Evolutionary conservation across 345 rosid genomes (phyloP).

Genomic region (Stellera chamaejasme): DNA sequence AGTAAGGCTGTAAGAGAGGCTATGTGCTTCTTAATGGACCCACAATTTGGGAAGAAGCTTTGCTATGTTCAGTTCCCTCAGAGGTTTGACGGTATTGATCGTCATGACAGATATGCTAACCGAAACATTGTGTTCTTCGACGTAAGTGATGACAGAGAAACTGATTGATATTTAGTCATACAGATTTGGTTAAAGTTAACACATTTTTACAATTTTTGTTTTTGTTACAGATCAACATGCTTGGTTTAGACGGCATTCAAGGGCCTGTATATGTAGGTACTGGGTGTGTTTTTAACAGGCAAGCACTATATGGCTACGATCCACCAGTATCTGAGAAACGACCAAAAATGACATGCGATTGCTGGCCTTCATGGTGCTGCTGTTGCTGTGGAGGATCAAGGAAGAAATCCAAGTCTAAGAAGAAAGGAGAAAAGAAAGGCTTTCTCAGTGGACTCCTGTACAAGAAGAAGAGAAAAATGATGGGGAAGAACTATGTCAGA

Average conservation of each 20-base stretch:
- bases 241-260: slow-evolving; percentile 87
- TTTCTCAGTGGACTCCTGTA: slow-evolving; percentile 38
- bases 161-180: background rate
- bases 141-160: slow-evolving; percentile 30
- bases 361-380: slow-evolving; percentile 95
- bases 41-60: slow-evolving; percentile 93
- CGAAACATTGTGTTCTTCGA: slow-evolving; percentile 90
- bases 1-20: slow-evolving; percentile 87
- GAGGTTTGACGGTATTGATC: slow-evolving; percentile 95
- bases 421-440: slow-evolving; percentile 50
- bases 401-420: slow-evolving; percentile 52
- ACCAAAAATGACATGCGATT: slow-evolving; percentile 95
- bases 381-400: slow-evolving; percentile 91
- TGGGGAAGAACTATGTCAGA: slow-evolving; percentile 53
- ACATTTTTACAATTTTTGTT: background rate
- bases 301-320: slow-evolving; percentile 89
- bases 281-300: slow-evolving; percentile 91
- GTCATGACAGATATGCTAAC: slow-evolving; percentile 89
- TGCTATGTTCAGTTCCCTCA: slow-evolving; percentile 97
- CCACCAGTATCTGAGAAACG: slow-evolving; percentile 86
- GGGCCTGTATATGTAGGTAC: slow-evolving; percentile 98
- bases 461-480: slow-evolving; percentile 63
- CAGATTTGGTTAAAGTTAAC: background rate
- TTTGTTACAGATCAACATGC: slow-evolving; percentile 68
- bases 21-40: slow-evolving; percentile 98